phyloP scores from a whole-genome alignment of 768 basidiomycete genomes.

The Leccinum longicurvipes region DNA sequence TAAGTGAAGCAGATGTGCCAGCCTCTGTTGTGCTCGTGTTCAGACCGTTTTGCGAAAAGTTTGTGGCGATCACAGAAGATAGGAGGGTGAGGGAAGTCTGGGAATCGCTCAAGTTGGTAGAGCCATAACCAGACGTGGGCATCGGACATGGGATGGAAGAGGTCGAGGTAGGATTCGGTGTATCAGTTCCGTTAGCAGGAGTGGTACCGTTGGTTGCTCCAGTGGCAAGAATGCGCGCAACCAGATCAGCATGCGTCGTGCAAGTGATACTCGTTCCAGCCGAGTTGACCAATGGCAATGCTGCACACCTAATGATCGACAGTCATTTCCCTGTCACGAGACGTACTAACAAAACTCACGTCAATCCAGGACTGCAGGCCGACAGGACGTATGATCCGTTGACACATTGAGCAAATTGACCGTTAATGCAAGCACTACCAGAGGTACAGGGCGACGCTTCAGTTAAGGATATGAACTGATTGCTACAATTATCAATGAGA shows the following conservation, averaged over 20 bases:
- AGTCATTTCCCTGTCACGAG: neutral
- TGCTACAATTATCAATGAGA: conserved; percentile 15
- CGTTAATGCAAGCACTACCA: conserved; percentile 47
- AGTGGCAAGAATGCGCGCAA: conserved; percentile 44
- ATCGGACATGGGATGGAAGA: neutral
- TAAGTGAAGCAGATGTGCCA: conserved; percentile 55
- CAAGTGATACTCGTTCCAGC: conserved; percentile 52
- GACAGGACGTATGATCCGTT: conserved; percentile 36
- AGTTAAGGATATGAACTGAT: conserved; percentile 18
- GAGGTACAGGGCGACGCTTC: conserved; percentile 34
- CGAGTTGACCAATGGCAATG: conserved; percentile 49
- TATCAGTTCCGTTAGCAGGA: conserved; percentile 14
- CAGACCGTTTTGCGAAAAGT: conserved; percentile 55
- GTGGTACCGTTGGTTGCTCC: conserved; percentile 21
- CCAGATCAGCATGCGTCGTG: conserved; percentile 45
- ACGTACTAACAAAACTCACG: conserved; percentile 6
- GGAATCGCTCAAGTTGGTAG: conserved; percentile 17
- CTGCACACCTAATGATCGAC: conserved; percentile 24
- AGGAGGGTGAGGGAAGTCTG: conserved; percentile 38
- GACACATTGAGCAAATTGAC: conserved; percentile 55
- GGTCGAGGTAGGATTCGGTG: conserved; percentile 13
- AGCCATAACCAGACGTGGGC: conserved; percentile 4
- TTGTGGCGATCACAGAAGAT: conserved; percentile 48
- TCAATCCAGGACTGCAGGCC: conserved; percentile 16
- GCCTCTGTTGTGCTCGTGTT: conserved; percentile 23